Conservation (phyloP, 345 rosid genomes). For the Euphorbia lathyris region DNA sequence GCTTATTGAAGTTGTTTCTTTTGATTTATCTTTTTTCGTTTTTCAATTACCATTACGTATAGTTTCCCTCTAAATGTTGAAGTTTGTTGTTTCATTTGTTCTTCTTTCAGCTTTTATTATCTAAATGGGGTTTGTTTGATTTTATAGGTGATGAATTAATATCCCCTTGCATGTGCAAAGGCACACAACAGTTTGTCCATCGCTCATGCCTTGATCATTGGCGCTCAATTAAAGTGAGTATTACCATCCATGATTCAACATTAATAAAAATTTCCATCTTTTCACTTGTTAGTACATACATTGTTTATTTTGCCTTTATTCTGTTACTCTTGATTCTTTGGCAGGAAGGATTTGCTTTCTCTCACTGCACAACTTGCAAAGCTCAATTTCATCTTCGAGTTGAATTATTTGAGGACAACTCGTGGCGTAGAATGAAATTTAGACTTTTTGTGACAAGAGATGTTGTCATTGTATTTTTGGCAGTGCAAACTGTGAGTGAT, state of each 20-base stretch:
- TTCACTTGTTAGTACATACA: background rate
- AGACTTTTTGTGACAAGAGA: constrained; percentile 95
- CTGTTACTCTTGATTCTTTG: background rate
- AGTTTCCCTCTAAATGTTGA: background rate
- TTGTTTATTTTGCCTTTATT: background rate
- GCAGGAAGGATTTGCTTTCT: constrained; percentile 96
- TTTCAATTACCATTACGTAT: background rate
- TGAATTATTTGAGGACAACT: constrained; percentile 65
- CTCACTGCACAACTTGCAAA: constrained; percentile 88
- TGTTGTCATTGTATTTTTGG: constrained; percentile 81
- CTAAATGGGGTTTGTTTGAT: constrained; percentile 9
- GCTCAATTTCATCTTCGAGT: constrained; percentile 83
- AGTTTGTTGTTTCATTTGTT: background rate
- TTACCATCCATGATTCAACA: background rate
- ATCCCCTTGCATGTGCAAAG: constrained; percentile 98
- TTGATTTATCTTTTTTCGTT: background rate
- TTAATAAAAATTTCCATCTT: background rate
- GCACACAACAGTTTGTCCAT: constrained; percentile 88
- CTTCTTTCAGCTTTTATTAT: background rate
- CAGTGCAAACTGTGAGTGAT: constrained; percentile 71
- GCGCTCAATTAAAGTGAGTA: constrained; percentile 67
- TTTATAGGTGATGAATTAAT: constrained; percentile 77
- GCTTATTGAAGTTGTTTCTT: background rate
- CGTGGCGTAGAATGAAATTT: constrained; percentile 87
- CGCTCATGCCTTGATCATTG: constrained; percentile 87